Percentiles rank a stretch among this genome's conserved stretches.
Conservation (phyloP, 371 early-diverging fungal species). For the Syncephalastrum racemosum region DNA sequence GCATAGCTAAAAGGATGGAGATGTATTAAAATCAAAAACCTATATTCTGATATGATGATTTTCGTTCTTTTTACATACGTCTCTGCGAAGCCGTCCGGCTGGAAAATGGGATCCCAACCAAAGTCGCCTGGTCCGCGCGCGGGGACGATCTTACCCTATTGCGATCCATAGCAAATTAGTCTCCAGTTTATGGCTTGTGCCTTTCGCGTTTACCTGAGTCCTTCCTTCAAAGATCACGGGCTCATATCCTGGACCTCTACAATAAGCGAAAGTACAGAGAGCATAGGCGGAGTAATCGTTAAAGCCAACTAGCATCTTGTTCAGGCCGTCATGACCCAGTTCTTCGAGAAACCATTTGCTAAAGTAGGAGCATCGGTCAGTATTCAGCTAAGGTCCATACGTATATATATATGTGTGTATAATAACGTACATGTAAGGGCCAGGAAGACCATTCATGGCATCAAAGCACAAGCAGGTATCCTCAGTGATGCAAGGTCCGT, state of each 20-base stretch:
- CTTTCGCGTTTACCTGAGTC: slow-evolving; percentile 59
- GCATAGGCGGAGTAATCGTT: slow-evolving; percentile 86
- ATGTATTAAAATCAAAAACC: not conserved
- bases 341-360: slow-evolving; percentile 94
- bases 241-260: slow-evolving; percentile 81
- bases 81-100: slow-evolving; percentile 78
- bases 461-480: slow-evolving; percentile 94
- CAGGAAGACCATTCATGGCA: slow-evolving; percentile 90
- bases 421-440: slow-evolving; percentile 80
- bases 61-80: slow-evolving; percentile 45
- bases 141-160: slow-evolving; percentile 81
- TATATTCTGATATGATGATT: not conserved
- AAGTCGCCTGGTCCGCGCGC: slow-evolving; percentile 85
- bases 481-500: slow-evolving; percentile 89
- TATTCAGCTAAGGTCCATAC: not conserved
- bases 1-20: slow-evolving; percentile 65
- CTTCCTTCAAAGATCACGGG: slow-evolving; percentile 89
- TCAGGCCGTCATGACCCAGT: slow-evolving; percentile 78
- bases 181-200: not conserved
- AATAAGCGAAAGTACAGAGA: slow-evolving; percentile 89
- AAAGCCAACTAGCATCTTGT: slow-evolving; percentile 84
- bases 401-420: not conserved
- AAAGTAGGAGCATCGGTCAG: slow-evolving; percentile 9
- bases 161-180: not conserved
- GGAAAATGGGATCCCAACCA: slow-evolving; percentile 97